Conservation (phyloP, 78 protist genomes). For the Salpingoeca rosetta region DNA sequence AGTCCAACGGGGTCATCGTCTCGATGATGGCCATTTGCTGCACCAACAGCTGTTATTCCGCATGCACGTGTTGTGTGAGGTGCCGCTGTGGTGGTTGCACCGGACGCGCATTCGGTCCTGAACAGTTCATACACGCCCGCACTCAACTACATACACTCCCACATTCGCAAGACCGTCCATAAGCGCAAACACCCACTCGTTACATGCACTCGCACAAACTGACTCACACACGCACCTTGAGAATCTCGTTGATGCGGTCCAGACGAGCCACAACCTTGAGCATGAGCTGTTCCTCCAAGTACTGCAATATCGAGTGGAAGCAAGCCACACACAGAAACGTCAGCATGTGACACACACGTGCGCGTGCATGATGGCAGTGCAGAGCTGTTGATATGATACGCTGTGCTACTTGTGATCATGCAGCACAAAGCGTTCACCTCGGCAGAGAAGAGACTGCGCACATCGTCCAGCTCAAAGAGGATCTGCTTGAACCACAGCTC, state of each 20-base stretch:
- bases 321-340: too few relatives aligned
- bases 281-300: constrained; percentile 16
- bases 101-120: too few relatives aligned
- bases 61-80: too few relatives aligned
- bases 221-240: neutral
- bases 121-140: too few relatives aligned
- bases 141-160: neutral
- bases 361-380: too few relatives aligned
- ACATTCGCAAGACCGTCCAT: neutral
- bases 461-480: constrained; percentile 47
- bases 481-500: constrained; percentile 76
- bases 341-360: too few relatives aligned
- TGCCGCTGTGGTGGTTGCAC: too few relatives aligned
- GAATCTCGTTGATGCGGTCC: constrained; percentile 41
- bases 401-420: too few relatives aligned
- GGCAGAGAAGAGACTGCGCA: neutral
- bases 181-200: neutral
- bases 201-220: too few relatives aligned
- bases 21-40: constrained; percentile 57
- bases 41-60: constrained; percentile 30
- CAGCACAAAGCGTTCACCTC: too few relatives aligned
- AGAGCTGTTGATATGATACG: too few relatives aligned
- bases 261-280: constrained; percentile 39
- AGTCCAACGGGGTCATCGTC: constrained; percentile 51
- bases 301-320: too few relatives aligned